Evolutionary conservation across 2,329 filamentous ascomycete genomes (phyloP).

Genomic region (Scortechinia acanthostroma): DNA sequence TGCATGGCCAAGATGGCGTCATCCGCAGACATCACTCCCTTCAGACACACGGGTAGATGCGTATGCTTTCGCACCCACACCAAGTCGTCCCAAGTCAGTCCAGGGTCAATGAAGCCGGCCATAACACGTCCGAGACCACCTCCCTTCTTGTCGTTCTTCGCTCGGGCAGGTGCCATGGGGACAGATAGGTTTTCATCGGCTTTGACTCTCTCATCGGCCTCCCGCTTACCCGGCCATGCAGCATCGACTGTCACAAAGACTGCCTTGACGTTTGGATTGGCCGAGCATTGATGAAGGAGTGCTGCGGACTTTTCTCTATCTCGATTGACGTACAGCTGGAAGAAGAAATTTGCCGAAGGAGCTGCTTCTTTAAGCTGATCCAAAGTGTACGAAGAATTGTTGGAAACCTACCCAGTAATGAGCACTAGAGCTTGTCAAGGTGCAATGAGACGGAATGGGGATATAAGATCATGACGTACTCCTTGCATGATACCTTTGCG

Average conservation of each 20-base stretch:
- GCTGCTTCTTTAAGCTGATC: conserved; percentile 28
- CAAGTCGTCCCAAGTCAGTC: conserved; percentile 42
- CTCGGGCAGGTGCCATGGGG: conserved; percentile 29
- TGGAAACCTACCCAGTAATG: conserved; percentile 32
- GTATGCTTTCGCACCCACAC: conserved; percentile 37
- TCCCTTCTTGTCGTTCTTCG: conserved; percentile 39
- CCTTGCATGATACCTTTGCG: conserved; percentile 38
- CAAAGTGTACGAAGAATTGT: conserved; percentile 39
- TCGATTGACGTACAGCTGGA: conserved; percentile 46
- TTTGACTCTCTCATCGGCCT: conserved; percentile 43
- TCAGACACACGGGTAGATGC: conserved; percentile 42
- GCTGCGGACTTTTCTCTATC: conserved; percentile 36
- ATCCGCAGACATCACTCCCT: conserved; percentile 46
- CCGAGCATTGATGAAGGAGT: conserved; percentile 26
- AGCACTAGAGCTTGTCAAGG: conserved; percentile 4
- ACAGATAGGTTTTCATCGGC: conserved; percentile 30
- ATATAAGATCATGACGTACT: conserved; percentile 15
- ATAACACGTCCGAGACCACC: conserved; percentile 43
- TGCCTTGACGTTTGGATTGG: conserved; percentile 36
- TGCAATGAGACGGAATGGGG: not conserved
- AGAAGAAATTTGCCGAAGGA: conserved; percentile 31
- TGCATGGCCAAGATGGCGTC: conserved; percentile 41
- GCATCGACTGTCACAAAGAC: conserved; percentile 45
- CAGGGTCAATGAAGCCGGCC: conserved; percentile 39
- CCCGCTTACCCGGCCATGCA: conserved; percentile 45